Evolutionary conservation across 1,284 basidiomycete species (phyloP), one percentile per base, ranked within the genome.

Genomic region (Ustanciosporium gigantosporum): DNA sequence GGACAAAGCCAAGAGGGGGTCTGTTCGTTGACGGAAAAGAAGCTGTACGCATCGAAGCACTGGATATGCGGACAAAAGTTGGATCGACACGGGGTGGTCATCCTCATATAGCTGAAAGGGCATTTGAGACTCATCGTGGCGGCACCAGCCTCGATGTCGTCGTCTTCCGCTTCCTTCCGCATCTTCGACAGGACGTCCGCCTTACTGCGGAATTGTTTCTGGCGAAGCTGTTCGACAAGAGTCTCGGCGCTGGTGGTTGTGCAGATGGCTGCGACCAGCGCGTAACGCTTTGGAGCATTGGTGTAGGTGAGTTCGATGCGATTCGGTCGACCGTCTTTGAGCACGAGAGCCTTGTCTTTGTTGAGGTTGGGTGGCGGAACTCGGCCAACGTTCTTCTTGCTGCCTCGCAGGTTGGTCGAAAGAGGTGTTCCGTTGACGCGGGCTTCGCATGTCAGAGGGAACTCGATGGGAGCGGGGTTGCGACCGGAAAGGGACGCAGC

Each of bases 1-100:
- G 95, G 94, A 78, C 95, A 98, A 31, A 88, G 79, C 89, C 91
- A 99, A 24, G 91, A 92, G 0, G 95, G 95, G 5, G 93, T 94
- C 79, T 91, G 88, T 71, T 94, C 90, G 85, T 96, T 98, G 76
- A 95, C 86, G 19, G 88, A 88, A 70, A 89, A 91, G 90, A 93
- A 98, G 40, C 89, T 91, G 17, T 84, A 83, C 0, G 93, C 92
- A 78, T 98, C 95, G 77, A 98, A 99, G 79, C 95, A 99, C 73
- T 95, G 91, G 2, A 90, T 81, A 78, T 98, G 95, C 19, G 88
- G 85, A 76, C 95, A 98, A 57, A 83, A 81, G 13, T 81, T 83
- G 0, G 94, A 93, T 15, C 94, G 88, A 74, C 89, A 88, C 2
- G 95, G 94, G 0, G 85, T 88, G 22, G 79, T 82, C 50, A 99